Conservation (phyloP, 2,329 filamentous ascomycete species). For the Penicillium expansum region DNA sequence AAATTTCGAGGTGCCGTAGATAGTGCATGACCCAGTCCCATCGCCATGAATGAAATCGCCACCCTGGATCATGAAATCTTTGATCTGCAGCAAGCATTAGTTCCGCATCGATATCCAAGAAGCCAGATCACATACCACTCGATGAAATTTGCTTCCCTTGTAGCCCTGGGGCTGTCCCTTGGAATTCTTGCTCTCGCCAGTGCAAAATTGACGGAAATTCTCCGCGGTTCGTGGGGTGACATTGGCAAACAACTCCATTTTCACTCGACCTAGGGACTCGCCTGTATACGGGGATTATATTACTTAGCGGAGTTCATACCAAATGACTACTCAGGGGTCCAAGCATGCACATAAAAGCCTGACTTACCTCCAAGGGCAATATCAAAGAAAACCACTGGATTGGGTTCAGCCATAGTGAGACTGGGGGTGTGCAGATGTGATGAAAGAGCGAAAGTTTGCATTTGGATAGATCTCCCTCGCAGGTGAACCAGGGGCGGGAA, state of each 20-base stretch:
- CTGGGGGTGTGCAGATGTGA: neutral
- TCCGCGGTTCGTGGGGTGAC: conserved; percentile 84
- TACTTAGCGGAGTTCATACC: neutral
- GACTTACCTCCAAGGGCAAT: conserved; percentile 47
- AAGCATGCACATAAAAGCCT: neutral
- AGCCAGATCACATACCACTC: conserved; percentile 64
- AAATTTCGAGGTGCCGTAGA: conserved; percentile 83
- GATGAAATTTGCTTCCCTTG: conserved; percentile 91
- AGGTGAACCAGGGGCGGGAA: neutral
- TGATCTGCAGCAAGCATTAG: conserved; percentile 60
- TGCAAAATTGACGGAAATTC: conserved; percentile 97
- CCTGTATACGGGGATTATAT: conserved; percentile 51
- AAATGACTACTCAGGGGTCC: neutral
- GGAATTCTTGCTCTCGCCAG: conserved; percentile 80
- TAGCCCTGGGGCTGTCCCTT: conserved; percentile 82
- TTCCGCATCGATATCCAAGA: neutral
- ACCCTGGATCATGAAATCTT: conserved; percentile 96
- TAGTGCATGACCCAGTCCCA: conserved; percentile 81
- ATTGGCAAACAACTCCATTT: conserved; percentile 86
- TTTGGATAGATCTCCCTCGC: neutral
- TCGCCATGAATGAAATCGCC: conserved; percentile 94
- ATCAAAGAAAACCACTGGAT: conserved; percentile 52
- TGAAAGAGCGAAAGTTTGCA: neutral
- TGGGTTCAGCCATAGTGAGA: conserved; percentile 14
- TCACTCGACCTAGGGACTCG: conserved; percentile 80